Evolutionary conservation across 1,139 yeast genomes (phyloP).

Genomic region (Candida freyschussii): DNA sequence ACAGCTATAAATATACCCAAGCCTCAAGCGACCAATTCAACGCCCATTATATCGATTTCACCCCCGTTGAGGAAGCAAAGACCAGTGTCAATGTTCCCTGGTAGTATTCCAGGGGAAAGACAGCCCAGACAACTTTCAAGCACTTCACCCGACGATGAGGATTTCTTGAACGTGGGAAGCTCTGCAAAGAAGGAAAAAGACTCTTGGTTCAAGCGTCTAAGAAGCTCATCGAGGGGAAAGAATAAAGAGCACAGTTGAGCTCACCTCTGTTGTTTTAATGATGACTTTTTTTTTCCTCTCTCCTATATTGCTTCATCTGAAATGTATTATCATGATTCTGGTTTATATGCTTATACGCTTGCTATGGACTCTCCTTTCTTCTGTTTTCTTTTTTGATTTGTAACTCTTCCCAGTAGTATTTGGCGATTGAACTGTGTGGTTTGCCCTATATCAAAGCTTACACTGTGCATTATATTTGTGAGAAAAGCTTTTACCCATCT

Average conservation of each 20-base stretch:
- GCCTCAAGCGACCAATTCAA: conserved; percentile 2
- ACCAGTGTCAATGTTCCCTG: conserved; percentile 24
- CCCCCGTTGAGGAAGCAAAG: conserved; percentile 10
- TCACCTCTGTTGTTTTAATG: no score
- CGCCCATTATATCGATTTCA: conserved; percentile 3
- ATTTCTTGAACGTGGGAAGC: conserved; percentile 1
- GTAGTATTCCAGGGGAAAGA: conserved; percentile 16
- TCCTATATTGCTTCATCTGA: background rate
- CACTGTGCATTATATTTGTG: background rate
- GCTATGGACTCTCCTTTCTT: conserved; percentile 3
- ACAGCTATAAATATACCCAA: conserved; percentile 1
- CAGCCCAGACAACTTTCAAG: conserved; percentile 15
- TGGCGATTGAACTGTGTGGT: background rate
- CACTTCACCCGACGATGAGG: conserved; percentile 11
- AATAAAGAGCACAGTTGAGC: conserved; percentile 1
- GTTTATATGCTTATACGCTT: background rate
- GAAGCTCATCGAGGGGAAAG: conserved; percentile 29
- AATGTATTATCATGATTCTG: background rate
- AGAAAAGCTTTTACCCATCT: background rate
- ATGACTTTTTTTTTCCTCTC: background rate
- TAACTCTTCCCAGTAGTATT: conserved; percentile 1
- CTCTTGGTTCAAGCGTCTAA: conserved; percentile 32
- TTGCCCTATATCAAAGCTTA: no score
- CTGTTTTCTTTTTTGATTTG: conserved; percentile 3
- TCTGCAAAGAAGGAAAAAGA: conserved; percentile 19